Base-by-base conservation (phyloP, 2,329 filamentous ascomycete species). In the Fusarium sp. region DNA sequence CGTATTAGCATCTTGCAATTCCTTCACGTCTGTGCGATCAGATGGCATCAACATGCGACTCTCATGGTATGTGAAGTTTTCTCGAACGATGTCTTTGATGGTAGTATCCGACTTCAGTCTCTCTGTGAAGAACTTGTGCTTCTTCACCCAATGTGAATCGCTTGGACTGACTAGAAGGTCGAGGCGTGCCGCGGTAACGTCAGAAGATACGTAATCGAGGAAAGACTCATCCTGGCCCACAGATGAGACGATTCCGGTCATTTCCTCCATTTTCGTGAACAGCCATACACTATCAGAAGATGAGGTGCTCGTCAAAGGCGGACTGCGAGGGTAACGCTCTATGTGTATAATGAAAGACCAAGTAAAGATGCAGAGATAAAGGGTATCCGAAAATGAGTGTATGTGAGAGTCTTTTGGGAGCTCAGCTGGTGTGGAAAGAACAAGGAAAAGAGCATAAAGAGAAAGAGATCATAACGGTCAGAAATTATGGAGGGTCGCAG, bases 61-160 rank as follows among this genome's bases (percentile, higher is more conserved):
- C 62, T 84, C 83, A 42, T 82, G 73, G 0, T 62, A 41, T 3
- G 80, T 80, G 29, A 85, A 85, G 27, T 72, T 73, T 3, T 70
- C 65, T 6, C 79, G 62, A 3, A 84, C 63, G n/a, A 85, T 79
- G 2, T 77, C 38, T 3, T 77, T 48, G 12, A 84, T 67, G 3
- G 78, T 76, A 15, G 72, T 61, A 1, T 63, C 52, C 1, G 75
- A 67, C 10, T 64, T 48, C 35, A 84, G 65, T 9, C 81, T 45
- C 4, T 61, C 44, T 3, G 64, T 63, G 58, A 84, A 84, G 19
- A 76, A 74, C 0, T 66, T 1, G 74, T 80, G 69, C 79, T 82
- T 11, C 68, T 68, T 8, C 73, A 29, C 61, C 75, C 73, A 80
- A 7, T 67, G 46, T 16, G 67, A 45, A 38, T 77, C 64, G 35